These are phyloP conservation scores for Moelleriella libera DNA, from an alignment of 2,329 filamentous ascomycete species.

Conservation along the genomic window DNA sequence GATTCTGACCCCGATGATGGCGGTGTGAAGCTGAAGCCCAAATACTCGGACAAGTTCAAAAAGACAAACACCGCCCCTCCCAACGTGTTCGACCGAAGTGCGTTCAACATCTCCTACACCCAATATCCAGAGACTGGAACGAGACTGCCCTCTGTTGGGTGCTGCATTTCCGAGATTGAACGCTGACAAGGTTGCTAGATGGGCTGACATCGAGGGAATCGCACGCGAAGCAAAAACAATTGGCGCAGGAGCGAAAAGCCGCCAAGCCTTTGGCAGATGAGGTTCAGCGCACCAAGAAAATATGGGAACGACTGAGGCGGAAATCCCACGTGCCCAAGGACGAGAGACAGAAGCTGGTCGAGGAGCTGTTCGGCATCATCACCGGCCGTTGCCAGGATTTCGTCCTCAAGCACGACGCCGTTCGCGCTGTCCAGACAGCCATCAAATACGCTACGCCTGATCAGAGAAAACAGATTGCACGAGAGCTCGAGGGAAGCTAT, in stretches of 20 bases:
- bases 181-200: conserved; percentile 1
- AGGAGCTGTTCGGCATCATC: conserved; percentile 83
- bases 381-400: conserved; percentile 88
- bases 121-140: too few species aligned
- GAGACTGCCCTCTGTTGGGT: background rate
- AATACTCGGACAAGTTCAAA: conserved; percentile 19
- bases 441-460: conserved; percentile 85
- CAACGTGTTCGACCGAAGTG: conserved; percentile 28
- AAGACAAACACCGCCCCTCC: conserved; percentile 18
- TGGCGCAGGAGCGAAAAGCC: conserved; percentile 78
- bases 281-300: conserved; percentile 80
- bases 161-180: background rate
- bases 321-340: conserved; percentile 89
- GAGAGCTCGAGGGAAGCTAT: conserved; percentile 75
- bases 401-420: conserved; percentile 95
- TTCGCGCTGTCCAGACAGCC: conserved; percentile 91
- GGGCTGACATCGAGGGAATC: conserved; percentile 59
- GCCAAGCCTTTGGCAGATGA: conserved; percentile 87
- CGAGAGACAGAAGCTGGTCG: conserved; percentile 74
- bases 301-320: conserved; percentile 86
- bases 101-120: background rate
- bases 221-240: conserved; percentile 82
- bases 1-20: conserved; percentile 32
- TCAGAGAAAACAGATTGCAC: conserved; percentile 75
- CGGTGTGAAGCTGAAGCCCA: conserved; percentile 30